phyloP scores from a whole-genome alignment of 495 filamentous ascomycete species.

The Penicillium lagena region DNA sequence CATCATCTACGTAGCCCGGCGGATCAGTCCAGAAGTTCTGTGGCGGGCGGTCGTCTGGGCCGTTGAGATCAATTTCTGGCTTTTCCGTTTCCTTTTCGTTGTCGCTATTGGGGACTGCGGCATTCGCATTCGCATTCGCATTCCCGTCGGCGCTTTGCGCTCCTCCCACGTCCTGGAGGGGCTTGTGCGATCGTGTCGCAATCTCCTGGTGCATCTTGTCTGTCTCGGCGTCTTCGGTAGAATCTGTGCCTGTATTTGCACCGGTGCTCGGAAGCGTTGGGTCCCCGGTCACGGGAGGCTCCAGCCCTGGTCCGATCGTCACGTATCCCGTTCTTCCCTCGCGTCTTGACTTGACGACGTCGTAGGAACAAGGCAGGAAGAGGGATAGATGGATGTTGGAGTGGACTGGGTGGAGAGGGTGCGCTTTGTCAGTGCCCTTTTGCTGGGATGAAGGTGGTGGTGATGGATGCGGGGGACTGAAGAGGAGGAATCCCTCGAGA shows the following conservation, averaged over 20 bases:
- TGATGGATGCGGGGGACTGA: constrained; percentile 29
- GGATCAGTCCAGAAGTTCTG: constrained; percentile 93
- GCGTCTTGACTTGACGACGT: constrained; percentile 56
- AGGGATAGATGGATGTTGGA: constrained; percentile 63
- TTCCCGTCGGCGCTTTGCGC: no score
- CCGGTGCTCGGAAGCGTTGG: neutral
- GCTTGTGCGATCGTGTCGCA: no score
- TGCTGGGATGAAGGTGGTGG: neutral
- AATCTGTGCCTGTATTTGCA: neutral
- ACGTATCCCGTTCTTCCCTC: constrained; percentile 78
- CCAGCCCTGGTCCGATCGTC: constrained; percentile 52
- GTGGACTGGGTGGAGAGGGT: constrained; percentile 33
- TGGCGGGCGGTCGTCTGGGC: constrained; percentile 34
- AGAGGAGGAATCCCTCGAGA: constrained; percentile 87
- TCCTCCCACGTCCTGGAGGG: no score
- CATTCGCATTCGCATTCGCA: no score
- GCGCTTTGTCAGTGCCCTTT: constrained; percentile 10
- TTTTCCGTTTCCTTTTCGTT: neutral
- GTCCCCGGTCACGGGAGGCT: neutral
- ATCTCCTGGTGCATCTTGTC: no score
- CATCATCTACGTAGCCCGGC: constrained; percentile 84
- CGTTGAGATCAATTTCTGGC: constrained; percentile 27
- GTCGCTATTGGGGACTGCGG: no score
- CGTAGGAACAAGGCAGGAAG: constrained; percentile 61
- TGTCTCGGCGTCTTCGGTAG: neutral